Percentiles rank a stretch among this genome's conserved stretches.
These are phyloP conservation scores for Aspergillus tamarii DNA, from an alignment of 2,329 filamentous ascomycete species.

Conservation along the genomic window DNA sequence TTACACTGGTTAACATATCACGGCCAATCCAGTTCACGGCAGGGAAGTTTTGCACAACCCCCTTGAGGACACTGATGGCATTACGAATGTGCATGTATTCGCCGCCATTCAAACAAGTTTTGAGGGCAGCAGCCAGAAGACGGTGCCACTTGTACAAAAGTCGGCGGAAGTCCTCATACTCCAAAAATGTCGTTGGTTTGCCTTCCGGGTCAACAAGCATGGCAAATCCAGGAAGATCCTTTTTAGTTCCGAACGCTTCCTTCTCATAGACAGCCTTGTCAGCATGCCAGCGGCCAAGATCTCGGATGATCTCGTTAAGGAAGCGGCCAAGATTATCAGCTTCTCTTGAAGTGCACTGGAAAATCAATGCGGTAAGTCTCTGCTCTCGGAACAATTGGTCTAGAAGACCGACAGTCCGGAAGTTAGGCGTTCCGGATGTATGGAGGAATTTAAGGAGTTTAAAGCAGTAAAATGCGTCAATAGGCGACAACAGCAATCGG, in stretches of 20 bases:
- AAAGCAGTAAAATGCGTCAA: slow-evolving; percentile 88
- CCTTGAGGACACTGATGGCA: slow-evolving; percentile 85
- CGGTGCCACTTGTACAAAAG: slow-evolving; percentile 90
- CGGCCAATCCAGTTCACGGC: slow-evolving; percentile 84
- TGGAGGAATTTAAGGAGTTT: slow-evolving; percentile 87
- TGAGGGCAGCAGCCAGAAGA: slow-evolving; percentile 76
- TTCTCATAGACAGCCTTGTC: slow-evolving; percentile 77
- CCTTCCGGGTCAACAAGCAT: slow-evolving; percentile 71
- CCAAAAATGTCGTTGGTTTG: slow-evolving; percentile 71
- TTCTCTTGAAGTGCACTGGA: slow-evolving; percentile 86
- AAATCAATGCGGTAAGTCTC: slow-evolving; percentile 78
- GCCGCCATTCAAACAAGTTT: slow-evolving; percentile 75
- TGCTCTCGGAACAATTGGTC: slow-evolving; percentile 84
- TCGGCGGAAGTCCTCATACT: slow-evolving; percentile 84
- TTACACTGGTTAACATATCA: slow-evolving; percentile 47
- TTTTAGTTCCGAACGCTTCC: slow-evolving; percentile 71
- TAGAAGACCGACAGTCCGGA: slow-evolving; percentile 81
- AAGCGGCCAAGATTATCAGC: slow-evolving; percentile 93
- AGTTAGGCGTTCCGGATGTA: slow-evolving; percentile 78
- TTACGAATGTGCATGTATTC: slow-evolving; percentile 99
- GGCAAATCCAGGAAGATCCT: slow-evolving; percentile 76
- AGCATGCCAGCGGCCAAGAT: slow-evolving; percentile 82
- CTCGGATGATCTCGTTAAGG: slow-evolving; percentile 76
- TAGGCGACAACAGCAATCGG: slow-evolving; percentile 77
- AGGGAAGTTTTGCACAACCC: slow-evolving; percentile 80